Percentiles rank a stretch among this genome's conserved stretches.
Conservation (phyloP, 2,329 filamentous ascomycete genomes). For the Cadophora malorum region DNA sequence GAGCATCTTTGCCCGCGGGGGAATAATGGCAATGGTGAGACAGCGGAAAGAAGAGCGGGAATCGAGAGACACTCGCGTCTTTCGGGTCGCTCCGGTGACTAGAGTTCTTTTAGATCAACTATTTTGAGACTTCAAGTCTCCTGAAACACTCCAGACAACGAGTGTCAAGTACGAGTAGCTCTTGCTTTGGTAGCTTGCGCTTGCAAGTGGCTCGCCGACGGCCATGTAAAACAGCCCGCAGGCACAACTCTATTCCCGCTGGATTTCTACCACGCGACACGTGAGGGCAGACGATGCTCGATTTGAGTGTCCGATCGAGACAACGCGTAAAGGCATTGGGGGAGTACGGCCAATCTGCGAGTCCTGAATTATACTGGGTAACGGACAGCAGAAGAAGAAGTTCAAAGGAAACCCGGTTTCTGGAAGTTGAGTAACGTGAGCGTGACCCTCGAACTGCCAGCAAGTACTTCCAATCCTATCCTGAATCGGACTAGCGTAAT, state of each 20-base stretch:
- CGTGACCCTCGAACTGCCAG: not conserved
- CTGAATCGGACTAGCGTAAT: not conserved
- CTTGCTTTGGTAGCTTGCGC: not conserved
- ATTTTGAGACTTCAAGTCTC: not conserved
- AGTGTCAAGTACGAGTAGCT: not conserved
- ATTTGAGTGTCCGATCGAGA: not conserved
- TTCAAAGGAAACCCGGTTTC: not conserved
- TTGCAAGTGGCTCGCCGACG: not conserved
- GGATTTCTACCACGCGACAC: not conserved
- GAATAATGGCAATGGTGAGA: constrained; percentile 8
- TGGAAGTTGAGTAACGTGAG: not conserved
- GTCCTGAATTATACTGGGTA: not conserved
- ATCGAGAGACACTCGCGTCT: not conserved
- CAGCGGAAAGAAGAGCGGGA: constrained; percentile 3
- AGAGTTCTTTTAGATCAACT: not conserved
- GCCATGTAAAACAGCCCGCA: not conserved
- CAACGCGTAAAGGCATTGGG: not conserved
- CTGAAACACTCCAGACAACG: not conserved
- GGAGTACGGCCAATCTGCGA: not conserved
- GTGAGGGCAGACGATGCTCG: not conserved
- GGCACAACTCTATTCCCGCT: not conserved
- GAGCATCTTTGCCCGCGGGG: not conserved
- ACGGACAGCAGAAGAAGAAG: not conserved
- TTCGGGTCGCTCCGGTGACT: not conserved
- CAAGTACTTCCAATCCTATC: not conserved